Evolutionary conservation across 768 basidiomycete genomes (phyloP).

Genomic region (Cystoderma amianthinum): DNA sequence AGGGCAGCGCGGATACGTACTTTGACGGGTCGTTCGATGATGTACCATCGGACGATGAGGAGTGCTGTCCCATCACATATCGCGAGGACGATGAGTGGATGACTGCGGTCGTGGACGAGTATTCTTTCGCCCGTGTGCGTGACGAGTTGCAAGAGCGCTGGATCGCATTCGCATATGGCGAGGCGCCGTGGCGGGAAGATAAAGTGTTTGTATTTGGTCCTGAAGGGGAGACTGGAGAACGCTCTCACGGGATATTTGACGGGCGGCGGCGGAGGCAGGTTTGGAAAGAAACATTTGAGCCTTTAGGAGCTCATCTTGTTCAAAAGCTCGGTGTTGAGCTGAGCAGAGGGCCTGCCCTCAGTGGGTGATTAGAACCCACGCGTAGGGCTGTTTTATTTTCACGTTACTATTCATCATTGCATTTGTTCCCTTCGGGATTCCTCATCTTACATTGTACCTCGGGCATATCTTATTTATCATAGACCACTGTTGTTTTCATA

Average conservation of each 20-base stretch:
- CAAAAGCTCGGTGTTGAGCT: slow-evolving; percentile 73
- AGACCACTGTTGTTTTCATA: no score
- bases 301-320: slow-evolving; percentile 57
- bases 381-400: slow-evolving; percentile 4
- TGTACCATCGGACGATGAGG: slow-evolving; percentile 26
- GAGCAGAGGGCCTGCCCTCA: slow-evolving; percentile 54
- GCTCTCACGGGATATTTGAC: slow-evolving; percentile 57
- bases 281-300: slow-evolving; percentile 64
- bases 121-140: slow-evolving; percentile 58
- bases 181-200: slow-evolving; percentile 63
- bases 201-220: slow-evolving; percentile 78
- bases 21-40: slow-evolving; percentile 19
- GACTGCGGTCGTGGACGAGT: slow-evolving; percentile 54
- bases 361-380: slow-evolving; percentile 1
- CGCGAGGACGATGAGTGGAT: slow-evolving; percentile 39
- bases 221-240: slow-evolving; percentile 75
- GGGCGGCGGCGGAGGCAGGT: slow-evolving; percentile 49
- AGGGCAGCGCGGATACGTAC: slow-evolving; percentile 11
- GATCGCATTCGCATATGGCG: slow-evolving; percentile 70
- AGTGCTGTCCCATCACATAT: slow-evolving; percentile 7
- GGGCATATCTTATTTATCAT: no score
- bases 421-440: no score
- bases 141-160: slow-evolving; percentile 69
- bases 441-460: no score
- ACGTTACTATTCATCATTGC: no score